Evolutionary conservation across 768 basidiomycete species (phyloP).

Genomic region (Pseudohyphozyma bogoriensis): DNA sequence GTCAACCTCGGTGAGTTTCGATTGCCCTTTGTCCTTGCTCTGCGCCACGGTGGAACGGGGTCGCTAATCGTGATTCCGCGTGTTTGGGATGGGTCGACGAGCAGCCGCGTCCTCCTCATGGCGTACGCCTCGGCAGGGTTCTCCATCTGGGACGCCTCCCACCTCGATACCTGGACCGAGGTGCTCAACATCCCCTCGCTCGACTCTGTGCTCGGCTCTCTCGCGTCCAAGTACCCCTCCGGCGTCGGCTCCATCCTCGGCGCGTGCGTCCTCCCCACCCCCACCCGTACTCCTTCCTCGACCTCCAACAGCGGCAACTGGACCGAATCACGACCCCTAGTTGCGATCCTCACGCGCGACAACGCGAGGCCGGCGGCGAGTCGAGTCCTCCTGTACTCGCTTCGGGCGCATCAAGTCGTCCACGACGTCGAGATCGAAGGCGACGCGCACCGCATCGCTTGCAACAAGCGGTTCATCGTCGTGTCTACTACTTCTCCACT

Average conservation of each 20-base stretch:
- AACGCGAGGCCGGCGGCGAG: neutral
- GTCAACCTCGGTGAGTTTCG: neutral
- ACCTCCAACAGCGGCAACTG: neutral
- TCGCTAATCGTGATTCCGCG: neutral
- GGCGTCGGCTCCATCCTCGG: neutral
- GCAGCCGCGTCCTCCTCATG: conserved; percentile 18
- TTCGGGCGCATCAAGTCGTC: conserved; percentile 9
- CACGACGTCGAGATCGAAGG: conserved; percentile 3
- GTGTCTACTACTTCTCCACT: conserved; percentile 12
- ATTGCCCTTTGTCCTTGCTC: no score
- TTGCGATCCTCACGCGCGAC: conserved; percentile 1
- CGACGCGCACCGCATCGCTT: conserved; percentile 2
- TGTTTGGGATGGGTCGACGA: no score
- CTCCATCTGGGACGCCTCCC: conserved; percentile 20
- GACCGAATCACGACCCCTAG: neutral
- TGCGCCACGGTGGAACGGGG: neutral
- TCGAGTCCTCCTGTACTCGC: conserved; percentile 16
- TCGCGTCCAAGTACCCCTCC: neutral
- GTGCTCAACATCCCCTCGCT: conserved; percentile 18
- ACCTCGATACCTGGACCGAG: conserved; percentile 22
- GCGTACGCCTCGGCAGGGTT: conserved; percentile 12
- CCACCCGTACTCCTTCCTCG: neutral
- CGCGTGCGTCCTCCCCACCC: neutral
- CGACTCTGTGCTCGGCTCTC: conserved; percentile 2
- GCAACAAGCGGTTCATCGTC: conserved; percentile 1